Evolutionary conservation across 2,329 filamentous ascomycete genomes (phyloP).

Genomic region (Arthrobotrys megalospora): DNA sequence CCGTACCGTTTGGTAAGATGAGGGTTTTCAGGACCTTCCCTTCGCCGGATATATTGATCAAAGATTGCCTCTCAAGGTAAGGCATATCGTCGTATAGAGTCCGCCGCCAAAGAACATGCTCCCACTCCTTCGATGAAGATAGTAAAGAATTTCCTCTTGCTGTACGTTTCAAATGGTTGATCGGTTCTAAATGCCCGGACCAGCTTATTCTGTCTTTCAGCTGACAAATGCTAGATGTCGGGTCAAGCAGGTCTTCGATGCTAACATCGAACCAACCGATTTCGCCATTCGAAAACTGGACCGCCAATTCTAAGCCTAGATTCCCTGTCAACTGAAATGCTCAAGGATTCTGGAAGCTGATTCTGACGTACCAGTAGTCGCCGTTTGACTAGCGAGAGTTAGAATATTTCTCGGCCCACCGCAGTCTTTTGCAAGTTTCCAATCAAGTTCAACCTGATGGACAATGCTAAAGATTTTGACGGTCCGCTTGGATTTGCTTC

Average conservation of each 20-base stretch:
- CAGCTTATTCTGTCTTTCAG: conserved; percentile 76
- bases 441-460: conserved; percentile 71
- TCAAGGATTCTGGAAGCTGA: background rate
- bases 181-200: conserved; percentile 85
- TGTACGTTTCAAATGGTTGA: conserved; percentile 89
- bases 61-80: conserved; percentile 65
- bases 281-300: conserved; percentile 87
- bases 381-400: conserved; percentile 31
- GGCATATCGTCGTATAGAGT: conserved; percentile 37
- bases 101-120: conserved; percentile 83
- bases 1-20: conserved; percentile 81
- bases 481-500: conserved; percentile 76
- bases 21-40: conserved; percentile 85
- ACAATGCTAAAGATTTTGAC: conserved; percentile 87
- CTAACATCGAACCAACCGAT: conserved; percentile 86
- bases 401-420: conserved; percentile 52
- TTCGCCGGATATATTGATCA: conserved; percentile 76
- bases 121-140: conserved; percentile 82
- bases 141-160: conserved; percentile 84
- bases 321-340: background rate
- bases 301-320: conserved; percentile 71
- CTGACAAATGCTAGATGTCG: conserved; percentile 69
- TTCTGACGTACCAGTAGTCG: conserved; percentile 31
- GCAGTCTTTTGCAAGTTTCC: conserved; percentile 46
- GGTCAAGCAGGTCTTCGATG: conserved; percentile 85